These are phyloP conservation scores for Coniella lustricola DNA, from an alignment of 2,329 filamentous ascomycete genomes.

Conservation along the genomic window DNA sequence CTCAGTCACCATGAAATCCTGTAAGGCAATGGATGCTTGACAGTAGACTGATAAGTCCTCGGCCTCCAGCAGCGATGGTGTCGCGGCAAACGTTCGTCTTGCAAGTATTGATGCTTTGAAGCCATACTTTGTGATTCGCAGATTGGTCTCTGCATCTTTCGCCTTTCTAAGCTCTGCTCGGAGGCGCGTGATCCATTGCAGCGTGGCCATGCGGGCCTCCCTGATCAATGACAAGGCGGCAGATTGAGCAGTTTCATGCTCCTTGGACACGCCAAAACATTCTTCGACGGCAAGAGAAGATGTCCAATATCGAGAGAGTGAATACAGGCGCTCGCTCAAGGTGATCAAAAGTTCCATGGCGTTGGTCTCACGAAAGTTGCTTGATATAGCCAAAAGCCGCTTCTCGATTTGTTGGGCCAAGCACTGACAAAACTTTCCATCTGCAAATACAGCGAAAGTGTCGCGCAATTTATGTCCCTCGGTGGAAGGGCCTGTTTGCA, in stretches of 20 bases:
- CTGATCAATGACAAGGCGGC: slow-evolving; percentile 30
- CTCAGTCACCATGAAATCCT: slow-evolving; percentile 34
- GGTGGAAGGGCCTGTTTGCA: slow-evolving; percentile 46
- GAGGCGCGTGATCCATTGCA: slow-evolving; percentile 43
- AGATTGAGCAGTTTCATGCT: neutral
- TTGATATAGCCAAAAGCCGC: slow-evolving; percentile 36
- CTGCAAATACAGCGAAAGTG: slow-evolving; percentile 41
- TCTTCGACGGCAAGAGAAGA: neutral
- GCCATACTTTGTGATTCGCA: slow-evolving; percentile 35
- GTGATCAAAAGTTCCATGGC: slow-evolving; percentile 53
- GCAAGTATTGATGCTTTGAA: slow-evolving; percentile 36
- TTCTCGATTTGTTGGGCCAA: slow-evolving; percentile 40
- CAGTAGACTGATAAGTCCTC: slow-evolving; percentile 27
- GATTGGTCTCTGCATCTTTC: slow-evolving; percentile 29
- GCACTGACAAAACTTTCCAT: slow-evolving; percentile 40
- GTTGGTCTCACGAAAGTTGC: slow-evolving; percentile 52
- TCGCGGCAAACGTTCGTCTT: slow-evolving; percentile 34
- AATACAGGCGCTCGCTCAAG: slow-evolving; percentile 35
- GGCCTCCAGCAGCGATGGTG: neutral
- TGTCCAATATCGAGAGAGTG: slow-evolving; percentile 6
- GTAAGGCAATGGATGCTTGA: slow-evolving; percentile 34
- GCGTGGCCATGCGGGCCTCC: slow-evolving; percentile 34
- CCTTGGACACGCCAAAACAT: neutral
- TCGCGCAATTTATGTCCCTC: slow-evolving; percentile 31
- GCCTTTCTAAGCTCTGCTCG: slow-evolving; percentile 36